Evolutionary conservation across 345 rosid species (phyloP).

Genomic region (Populus ilicifolia): DNA sequence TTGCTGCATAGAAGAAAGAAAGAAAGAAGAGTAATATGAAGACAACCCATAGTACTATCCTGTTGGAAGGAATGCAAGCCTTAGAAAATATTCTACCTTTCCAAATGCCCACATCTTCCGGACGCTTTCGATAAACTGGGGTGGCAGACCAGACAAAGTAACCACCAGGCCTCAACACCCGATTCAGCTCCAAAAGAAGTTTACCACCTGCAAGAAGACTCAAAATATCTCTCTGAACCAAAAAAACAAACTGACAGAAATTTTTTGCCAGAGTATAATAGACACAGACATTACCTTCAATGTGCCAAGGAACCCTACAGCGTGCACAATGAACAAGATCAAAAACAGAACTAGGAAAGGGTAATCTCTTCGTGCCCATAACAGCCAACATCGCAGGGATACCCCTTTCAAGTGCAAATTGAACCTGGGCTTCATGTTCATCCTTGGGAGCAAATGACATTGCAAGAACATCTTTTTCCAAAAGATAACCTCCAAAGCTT

Average conservation of each 20-base stretch:
- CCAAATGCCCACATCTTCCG: conserved; percentile 87
- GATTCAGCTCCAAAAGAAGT: conserved; percentile 87
- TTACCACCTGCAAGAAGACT: conserved; percentile 59
- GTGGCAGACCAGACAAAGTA: conserved; percentile 97
- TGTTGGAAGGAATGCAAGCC: conserved; percentile 9
- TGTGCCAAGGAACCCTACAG: conserved; percentile 99
- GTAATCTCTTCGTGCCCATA: conserved; percentile 94
- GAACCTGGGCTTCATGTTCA: conserved; percentile 99
- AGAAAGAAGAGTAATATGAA: neutral
- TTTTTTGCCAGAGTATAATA: neutral
- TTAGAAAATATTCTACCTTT: conserved; percentile 45
- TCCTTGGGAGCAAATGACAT: conserved; percentile 99
- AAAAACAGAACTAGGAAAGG: conserved; percentile 84
- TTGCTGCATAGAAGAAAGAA: conserved; percentile 49
- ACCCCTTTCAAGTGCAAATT: conserved; percentile 97
- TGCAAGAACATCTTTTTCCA: conserved; percentile 74
- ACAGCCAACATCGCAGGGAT: conserved; percentile 96
- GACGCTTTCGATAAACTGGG: conserved; percentile 78
- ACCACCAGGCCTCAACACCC: conserved; percentile 82
- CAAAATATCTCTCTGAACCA: conserved; percentile 13
- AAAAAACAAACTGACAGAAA: neutral
- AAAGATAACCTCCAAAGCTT: conserved; percentile 93
- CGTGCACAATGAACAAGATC: conserved; percentile 96
- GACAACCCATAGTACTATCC: neutral
- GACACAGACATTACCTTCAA: conserved; percentile 59